Percentiles rank a stretch among this genome's conserved stretches.
phyloP scores from a whole-genome alignment of 768 basidiomycete genomes.

The Hypsizygus marmoreus region DNA sequence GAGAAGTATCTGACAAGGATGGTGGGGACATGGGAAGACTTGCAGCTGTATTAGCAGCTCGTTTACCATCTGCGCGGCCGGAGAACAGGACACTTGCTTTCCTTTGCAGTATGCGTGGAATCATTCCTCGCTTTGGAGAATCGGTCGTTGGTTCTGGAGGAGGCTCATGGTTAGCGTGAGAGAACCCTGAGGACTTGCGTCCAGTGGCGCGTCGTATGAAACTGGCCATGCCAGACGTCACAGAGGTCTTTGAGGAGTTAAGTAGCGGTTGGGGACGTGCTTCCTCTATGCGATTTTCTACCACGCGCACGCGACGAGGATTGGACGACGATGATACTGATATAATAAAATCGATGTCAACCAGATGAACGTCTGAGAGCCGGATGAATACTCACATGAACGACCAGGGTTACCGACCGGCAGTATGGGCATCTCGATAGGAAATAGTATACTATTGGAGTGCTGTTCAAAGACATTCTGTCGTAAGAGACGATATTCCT shows the following conservation, averaged over 20 bases:
- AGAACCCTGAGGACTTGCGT: conserved; percentile 22
- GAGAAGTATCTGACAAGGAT: conserved; percentile 18
- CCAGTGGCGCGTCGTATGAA: conserved; percentile 43
- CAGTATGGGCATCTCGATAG: conserved; percentile 29
- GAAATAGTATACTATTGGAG: conserved; percentile 33
- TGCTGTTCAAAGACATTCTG: conserved; percentile 69
- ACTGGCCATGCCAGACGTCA: conserved; percentile 32
- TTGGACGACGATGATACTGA: conserved; percentile 2
- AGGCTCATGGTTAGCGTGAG: conserved; percentile 5
- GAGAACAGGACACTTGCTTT: conserved; percentile 32
- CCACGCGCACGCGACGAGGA: conserved; percentile 8
- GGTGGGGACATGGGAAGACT: conserved; percentile 17
- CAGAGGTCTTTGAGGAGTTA: conserved; percentile 25
- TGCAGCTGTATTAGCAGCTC: conserved; percentile 15
- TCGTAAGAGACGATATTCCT: conserved; percentile 71
- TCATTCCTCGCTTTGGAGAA: conserved; percentile 25
- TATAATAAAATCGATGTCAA: background rate
- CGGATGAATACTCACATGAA: conserved; percentile 8
- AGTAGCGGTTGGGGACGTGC: conserved; percentile 14
- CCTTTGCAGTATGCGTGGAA: conserved; percentile 35
- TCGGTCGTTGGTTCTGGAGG: conserved; percentile 5
- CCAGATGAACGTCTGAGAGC: background rate
- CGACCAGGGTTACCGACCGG: conserved; percentile 24
- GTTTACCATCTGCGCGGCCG: conserved; percentile 26
- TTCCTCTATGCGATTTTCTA: conserved; percentile 8